Conservation (phyloP, 179 eudicot genomes). For the Gypsophila paniculata region DNA sequence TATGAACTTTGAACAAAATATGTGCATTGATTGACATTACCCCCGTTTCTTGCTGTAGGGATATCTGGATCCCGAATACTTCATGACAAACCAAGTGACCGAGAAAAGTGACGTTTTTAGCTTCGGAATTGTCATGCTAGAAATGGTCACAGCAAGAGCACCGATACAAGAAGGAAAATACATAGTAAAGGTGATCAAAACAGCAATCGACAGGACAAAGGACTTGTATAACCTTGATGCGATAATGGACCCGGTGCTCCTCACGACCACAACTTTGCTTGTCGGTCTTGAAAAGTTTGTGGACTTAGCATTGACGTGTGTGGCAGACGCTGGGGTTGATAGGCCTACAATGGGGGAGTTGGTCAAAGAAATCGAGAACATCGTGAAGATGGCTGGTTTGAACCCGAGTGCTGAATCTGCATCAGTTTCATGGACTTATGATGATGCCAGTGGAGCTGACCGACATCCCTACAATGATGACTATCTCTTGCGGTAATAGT, state of each 20-base stretch:
- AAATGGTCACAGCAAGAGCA: constrained; percentile 39
- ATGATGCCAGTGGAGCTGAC: constrained; percentile 13
- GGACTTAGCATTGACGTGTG: constrained; percentile 40
- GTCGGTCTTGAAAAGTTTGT: constrained; percentile 46
- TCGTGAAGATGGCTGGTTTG: constrained; percentile 35
- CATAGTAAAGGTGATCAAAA: constrained; percentile 38
- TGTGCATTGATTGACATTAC: not conserved
- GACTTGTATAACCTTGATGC: constrained; percentile 37
- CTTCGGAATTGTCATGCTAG: constrained; percentile 50
- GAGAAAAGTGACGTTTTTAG: constrained; percentile 50
- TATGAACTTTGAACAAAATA: not conserved
- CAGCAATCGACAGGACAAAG: constrained; percentile 27
- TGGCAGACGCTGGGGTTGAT: constrained; percentile 26
- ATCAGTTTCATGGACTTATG: constrained; percentile 22
- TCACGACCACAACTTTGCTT: constrained; percentile 23
- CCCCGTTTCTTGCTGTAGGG: constrained; percentile 30
- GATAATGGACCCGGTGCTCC: constrained; percentile 37
- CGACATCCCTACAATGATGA: constrained; percentile 27
- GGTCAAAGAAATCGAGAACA: constrained; percentile 39
- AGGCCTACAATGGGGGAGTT: constrained; percentile 48
- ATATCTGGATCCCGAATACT: constrained; percentile 49
- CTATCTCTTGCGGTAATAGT: constrained; percentile 22
- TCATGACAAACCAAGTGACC: constrained; percentile 43
- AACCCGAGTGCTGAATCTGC: constrained; percentile 37
- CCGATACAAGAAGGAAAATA: constrained; percentile 42